These are phyloP conservation scores for Tetraselmis chui DNA, from an alignment of 139 green algal species.

Conservation along the genomic window DNA sequence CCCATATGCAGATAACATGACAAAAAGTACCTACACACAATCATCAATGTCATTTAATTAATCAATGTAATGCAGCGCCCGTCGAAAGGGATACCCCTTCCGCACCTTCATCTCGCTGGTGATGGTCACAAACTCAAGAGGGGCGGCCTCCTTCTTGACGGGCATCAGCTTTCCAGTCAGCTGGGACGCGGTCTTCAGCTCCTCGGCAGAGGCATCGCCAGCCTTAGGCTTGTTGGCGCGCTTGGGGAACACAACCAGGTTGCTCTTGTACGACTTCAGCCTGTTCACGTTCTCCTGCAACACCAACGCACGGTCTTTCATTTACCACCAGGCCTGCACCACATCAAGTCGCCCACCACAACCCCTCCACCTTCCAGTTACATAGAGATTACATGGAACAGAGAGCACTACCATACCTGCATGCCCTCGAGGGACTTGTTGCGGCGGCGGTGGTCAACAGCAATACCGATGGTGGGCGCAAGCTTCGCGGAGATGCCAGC, in stretches of 20 bases:
- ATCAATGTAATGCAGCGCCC: too few relatives aligned
- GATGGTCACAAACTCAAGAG: constrained; percentile 75
- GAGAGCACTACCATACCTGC: constrained; percentile 43
- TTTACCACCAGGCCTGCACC: background rate
- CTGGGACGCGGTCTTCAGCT: constrained; percentile 60
- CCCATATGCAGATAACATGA: too few relatives aligned
- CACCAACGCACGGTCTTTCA: background rate
- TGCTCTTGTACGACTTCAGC: constrained; percentile 92
- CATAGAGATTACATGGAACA: background rate
- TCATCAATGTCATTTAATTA: too few relatives aligned
- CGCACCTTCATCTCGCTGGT: constrained; percentile 83
- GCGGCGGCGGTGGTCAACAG: constrained; percentile 90
- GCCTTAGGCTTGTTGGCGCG: constrained; percentile 79
- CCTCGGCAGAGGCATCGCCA: constrained; percentile 71
- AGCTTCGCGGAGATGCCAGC: constrained; percentile 87
- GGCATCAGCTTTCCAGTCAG: constrained; percentile 60
- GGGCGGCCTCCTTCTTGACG: constrained; percentile 31
- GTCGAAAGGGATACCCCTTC: background rate
- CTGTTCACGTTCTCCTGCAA: constrained; percentile 85
- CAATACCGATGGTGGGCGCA: constrained; percentile 91
- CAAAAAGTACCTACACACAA: too few relatives aligned
- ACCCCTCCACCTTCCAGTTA: background rate
- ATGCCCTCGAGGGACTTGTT: constrained; percentile 92
- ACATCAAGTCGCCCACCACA: background rate
- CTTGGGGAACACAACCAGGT: constrained; percentile 91